Percentiles rank a stretch among this genome's conserved stretches.
Conservation (phyloP, 768 basidiomycete genomes). For the Suillus tomentosus region DNA sequence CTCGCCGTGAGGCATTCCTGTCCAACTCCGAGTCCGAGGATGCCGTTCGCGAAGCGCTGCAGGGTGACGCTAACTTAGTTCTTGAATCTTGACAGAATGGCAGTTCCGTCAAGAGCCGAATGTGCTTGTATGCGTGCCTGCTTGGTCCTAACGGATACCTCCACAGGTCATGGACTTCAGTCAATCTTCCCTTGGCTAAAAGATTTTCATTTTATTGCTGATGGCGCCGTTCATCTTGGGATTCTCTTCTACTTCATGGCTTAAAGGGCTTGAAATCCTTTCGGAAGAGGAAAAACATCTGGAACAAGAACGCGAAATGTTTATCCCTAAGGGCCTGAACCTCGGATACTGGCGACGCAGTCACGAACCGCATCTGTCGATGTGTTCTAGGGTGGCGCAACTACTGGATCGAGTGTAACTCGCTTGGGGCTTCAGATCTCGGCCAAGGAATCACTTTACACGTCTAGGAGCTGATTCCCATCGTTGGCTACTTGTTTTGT, state of each 20-base stretch:
- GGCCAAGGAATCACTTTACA: not conserved
- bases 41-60: not conserved
- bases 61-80: not conserved
- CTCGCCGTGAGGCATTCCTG: not conserved
- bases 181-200: not conserved
- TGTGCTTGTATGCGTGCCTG: not conserved
- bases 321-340: not conserved
- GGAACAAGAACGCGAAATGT: not conserved
- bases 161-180: not conserved
- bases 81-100: not conserved
- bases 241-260: not conserved
- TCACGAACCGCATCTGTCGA: not conserved
- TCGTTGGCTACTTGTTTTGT: not conserved
- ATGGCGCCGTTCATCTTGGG: not conserved
- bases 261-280: not conserved
- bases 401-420: not conserved
- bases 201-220: not conserved
- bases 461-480: not conserved
- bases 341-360: not conserved
- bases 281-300: not conserved
- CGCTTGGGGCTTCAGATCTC: not conserved
- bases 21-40: conserved; percentile 7
- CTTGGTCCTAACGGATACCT: not conserved
- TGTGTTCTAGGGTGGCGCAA: not conserved
- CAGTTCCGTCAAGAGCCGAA: not conserved